Evolutionary conservation across 2,329 filamentous ascomycete species (phyloP), one percentile per base, ranked within the genome.

Genomic region (Ascochyta koolunga): DNA sequence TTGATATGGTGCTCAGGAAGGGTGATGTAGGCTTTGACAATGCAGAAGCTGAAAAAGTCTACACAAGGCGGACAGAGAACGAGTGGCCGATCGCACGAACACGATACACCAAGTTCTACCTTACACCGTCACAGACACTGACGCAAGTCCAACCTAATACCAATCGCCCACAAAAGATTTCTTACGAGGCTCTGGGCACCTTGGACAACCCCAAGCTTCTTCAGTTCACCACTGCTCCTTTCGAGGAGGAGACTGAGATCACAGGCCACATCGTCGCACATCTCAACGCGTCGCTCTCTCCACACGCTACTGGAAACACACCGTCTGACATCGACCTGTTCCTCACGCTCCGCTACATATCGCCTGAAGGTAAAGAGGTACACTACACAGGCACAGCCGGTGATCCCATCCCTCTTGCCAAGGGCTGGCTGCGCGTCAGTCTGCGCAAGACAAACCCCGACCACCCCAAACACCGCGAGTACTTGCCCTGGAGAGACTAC

Each of bases 31-130:
- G 87, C 0, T 85, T 84, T 77, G 87, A 90, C 67, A 77, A 90
- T 48, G 79, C 88, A 0, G 78, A 81, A 56, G 81, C 78, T 1
- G 87, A 90, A 64, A 82, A 80, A 61, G 66, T 67, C 0, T 90
- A 82, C 61, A 58, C 74, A 1, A 77, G 83, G 19, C 78, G 88
- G 1, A 76, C 77, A 2, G 88, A 89, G 67, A 76, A 69, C 4
- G 84, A 84, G 43, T 91, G 88, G 88, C 88, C 88, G 0, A 84
- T 90, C 43, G 79, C 85, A 1, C 74, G 86, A 24, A 90, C 88
- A 1, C 67, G 82, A 51, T 90, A 89, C 66, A 86, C 80, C 0
- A 82, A 80, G 8, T 89, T 80, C 69, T 84, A 83, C 65, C 79
- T 90, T 13, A 83, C 81, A 0, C 76, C 82, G 0, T 75, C 81